Base-by-base conservation (phyloP, 2,329 filamentous ascomycete species). In the Lasiodiplodia theobromae region DNA sequence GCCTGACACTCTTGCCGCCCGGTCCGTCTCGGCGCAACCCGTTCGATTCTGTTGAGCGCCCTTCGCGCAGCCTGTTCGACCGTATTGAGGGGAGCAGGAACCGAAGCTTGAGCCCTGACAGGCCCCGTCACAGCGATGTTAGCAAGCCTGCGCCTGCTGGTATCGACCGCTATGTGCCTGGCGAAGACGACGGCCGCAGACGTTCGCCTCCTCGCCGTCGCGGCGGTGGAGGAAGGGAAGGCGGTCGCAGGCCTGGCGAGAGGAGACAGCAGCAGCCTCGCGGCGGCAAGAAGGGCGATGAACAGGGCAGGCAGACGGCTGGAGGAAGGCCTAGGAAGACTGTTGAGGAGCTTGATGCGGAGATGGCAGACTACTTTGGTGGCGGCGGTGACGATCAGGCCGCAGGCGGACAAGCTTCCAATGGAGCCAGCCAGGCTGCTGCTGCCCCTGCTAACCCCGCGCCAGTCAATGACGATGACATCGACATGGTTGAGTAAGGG, bases 331-430 rank as follows among this genome's bases (percentile, higher is more conserved):
- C 89, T 2, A 91, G 89, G 81, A 97, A 97, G 86, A 97, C 94
- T 0, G 91, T 94, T 73, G 92, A 97, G 74, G 93, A 97, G 78
- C 85, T 97, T 51, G 94, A 97, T 78, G 93, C 92, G n/a, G 94
- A 97, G 81, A 97, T 97, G 94, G 93, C 91, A 37, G 93, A 97
- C 77, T 97, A 97, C 80, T 97, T 93, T 84, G 89, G 86, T 37
- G 62, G 52, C 11, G 53, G 40, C 10, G 57, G 51, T 12, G 60
- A 66, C 2, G 68, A 47, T 7, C 54, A 25, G 16, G 53, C 53
- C 14, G 62, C 44, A 12, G 28, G 21, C 31, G 60, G 18, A 8
- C 51, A 62, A 11, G 40, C 67, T 49, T 10, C 58, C 14, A 53
- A 68, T 34, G 60, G 51, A 12, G 34, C 23, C 10, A 44, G 49